Evolutionary conservation across 345 rosid genomes (phyloP).

Genomic region (Carallia pectinifolia): DNA sequence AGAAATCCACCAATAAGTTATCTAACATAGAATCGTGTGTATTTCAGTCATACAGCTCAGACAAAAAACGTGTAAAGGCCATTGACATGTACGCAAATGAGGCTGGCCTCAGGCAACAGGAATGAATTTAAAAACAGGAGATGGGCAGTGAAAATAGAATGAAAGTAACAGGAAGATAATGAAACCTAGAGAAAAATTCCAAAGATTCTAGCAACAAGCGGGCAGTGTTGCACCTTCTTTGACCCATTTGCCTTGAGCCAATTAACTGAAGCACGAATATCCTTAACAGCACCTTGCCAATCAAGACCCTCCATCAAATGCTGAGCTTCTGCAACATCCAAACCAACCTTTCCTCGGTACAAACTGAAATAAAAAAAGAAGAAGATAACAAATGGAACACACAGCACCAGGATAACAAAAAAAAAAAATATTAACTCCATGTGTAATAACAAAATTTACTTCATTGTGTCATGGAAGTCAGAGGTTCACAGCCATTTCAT

Average conservation of each 20-base stretch:
- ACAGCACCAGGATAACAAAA: not conserved
- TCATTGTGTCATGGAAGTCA: not conserved
- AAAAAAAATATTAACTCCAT: slow-evolving; percentile 2
- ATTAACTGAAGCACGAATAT: slow-evolving; percentile 71
- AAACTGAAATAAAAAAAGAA: slow-evolving; percentile 39
- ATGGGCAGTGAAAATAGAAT: not conserved
- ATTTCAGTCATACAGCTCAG: not conserved
- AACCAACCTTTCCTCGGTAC: slow-evolving; percentile 92
- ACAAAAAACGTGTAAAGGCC: not conserved
- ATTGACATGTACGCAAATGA: not conserved
- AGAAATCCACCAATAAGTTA: not conserved
- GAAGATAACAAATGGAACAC: not conserved
- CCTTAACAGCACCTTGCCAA: slow-evolving; percentile 93
- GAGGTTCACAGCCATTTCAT: not conserved
- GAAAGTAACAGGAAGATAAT: not conserved
- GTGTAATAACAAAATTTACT: not conserved
- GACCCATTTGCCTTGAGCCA: slow-evolving; percentile 97
- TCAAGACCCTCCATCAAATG: slow-evolving; percentile 92
- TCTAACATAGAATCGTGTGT: not conserved
- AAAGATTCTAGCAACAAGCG: not conserved
- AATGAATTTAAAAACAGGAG: not conserved
- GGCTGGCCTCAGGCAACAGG: too few relatives aligned
- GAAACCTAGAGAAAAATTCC: not conserved
- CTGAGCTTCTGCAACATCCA: slow-evolving; percentile 88
- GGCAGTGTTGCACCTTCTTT: slow-evolving; percentile 49